Percentiles rank a stretch among this genome's conserved stretches.
Conservation (phyloP, 1,284 basidiomycete species). For the Malassezia yamatoensis region DNA sequence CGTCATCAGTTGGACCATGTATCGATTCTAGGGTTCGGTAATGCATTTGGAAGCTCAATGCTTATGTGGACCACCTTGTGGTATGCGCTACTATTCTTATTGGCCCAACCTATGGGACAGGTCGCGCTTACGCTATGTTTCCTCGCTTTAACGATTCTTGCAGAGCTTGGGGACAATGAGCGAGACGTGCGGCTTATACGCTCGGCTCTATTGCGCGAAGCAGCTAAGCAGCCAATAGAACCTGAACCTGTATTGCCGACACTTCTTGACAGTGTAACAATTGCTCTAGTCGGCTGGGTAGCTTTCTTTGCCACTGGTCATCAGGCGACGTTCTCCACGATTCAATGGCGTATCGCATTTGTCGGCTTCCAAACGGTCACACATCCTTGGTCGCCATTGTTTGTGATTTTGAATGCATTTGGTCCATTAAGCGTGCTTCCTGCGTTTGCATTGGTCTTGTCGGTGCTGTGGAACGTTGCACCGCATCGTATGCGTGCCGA, state of each 20-base stretch:
- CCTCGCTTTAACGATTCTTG: slow-evolving; percentile 50
- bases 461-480: slow-evolving; percentile 79
- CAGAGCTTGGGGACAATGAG: slow-evolving; percentile 38
- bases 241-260: slow-evolving; percentile 2
- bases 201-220: slow-evolving; percentile 1
- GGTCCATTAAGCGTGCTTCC: slow-evolving; percentile 62
- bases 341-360: slow-evolving; percentile 95
- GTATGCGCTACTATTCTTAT: slow-evolving; percentile 58
- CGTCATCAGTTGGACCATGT: slow-evolving; percentile 12
- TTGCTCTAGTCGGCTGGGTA: slow-evolving; percentile 48
- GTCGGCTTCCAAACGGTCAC: slow-evolving; percentile 55
- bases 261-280: slow-evolving; percentile 18
- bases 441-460: slow-evolving; percentile 58
- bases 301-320: slow-evolving; percentile 83
- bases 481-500: slow-evolving; percentile 50
- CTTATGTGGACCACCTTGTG: slow-evolving; percentile 65
- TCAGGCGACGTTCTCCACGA: slow-evolving; percentile 73
- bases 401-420: slow-evolving; percentile 72
- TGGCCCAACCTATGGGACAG: slow-evolving; percentile 72
- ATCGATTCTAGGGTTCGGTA: slow-evolving; percentile 70
- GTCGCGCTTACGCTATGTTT: slow-evolving; percentile 60
- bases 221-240: background rate
- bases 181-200: slow-evolving; percentile 23
- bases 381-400: slow-evolving; percentile 66
- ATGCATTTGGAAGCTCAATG: slow-evolving; percentile 78